A percentile compares a stretch with the other conserved stretches of the same genome.
Conservation (phyloP, 208 protist species). For the Angomonas deanei region DNA sequence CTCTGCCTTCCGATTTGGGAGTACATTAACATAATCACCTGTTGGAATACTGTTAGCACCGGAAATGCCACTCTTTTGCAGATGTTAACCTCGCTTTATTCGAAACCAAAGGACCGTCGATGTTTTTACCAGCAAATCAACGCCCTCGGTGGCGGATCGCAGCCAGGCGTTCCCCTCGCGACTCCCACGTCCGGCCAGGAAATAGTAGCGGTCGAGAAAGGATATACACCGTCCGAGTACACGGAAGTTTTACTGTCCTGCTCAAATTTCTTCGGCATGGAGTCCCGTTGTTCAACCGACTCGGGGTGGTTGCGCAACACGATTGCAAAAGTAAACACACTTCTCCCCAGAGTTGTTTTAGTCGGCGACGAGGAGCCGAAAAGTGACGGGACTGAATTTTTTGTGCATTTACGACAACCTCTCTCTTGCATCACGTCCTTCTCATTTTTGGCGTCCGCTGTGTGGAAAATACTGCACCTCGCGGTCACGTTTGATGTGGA, state of each 20-base stretch:
- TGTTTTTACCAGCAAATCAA: conserved; percentile 49
- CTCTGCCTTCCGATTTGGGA: conserved; percentile 83
- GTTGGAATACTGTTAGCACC: conserved; percentile 12
- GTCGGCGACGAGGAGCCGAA: not conserved
- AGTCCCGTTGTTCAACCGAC: not conserved
- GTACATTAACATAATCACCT: conserved; percentile 49
- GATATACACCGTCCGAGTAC: no score
- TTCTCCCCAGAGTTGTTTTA: not conserved
- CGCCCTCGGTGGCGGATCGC: not conserved
- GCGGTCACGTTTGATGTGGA: not conserved
- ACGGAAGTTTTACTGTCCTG: not conserved
- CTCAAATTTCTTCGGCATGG: not conserved
- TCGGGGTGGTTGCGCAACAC: not conserved
- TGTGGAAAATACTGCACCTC: not conserved
- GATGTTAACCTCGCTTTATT: conserved; percentile 33
- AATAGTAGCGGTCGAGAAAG: not conserved
- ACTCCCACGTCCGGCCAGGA: not conserved
- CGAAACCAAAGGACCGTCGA: conserved; percentile 71
- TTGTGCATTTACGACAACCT: not conserved
- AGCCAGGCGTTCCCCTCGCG: not conserved
- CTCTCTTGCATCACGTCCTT: not conserved
- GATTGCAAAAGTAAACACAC: not conserved
- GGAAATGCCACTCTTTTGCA: conserved; percentile 16
- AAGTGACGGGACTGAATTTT: not conserved
- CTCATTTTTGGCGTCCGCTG: not conserved